Evolutionary conservation across 768 basidiomycete species (phyloP), one percentile per base, ranked within the genome.

Genomic region (Collybiopsis luxurians): DNA sequence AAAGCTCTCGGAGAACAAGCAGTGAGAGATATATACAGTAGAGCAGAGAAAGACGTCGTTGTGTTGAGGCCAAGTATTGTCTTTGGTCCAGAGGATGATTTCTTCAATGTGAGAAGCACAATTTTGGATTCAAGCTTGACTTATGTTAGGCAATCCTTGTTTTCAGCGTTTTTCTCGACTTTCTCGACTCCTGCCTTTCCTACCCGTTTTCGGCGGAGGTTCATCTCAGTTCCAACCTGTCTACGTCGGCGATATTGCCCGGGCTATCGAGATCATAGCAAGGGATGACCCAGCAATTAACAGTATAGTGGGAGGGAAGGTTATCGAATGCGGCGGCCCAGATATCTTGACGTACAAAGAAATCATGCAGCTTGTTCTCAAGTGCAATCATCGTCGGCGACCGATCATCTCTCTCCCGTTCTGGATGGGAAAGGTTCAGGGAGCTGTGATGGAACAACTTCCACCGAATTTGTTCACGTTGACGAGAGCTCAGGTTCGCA

Each of bases 171-270:
- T 91, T 63, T 82, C 84, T 28, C 75, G 71, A 26, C 67, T 91
- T 27, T 80, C 86, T 0, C 75, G 73, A 49, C 73, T 80, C 58
- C 69, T 90, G 31, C 89, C 89, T 2, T 84, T 89, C 65, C 68
- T 90, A 26, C 89, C 89, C n/a, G 86, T 91, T 4, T 90, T 89
- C 63, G 85, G 81, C 9, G 85, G 85, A n/a, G 89, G 90, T 1
- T 68, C 60, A 10, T 73, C 86, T 5, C 75, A 71, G 24, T 90
- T 90, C 64, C 89, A 90, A 61, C 88, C 89, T 12, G 83, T 90
- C 11, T 90, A 83, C 63, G 87, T 83, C 1, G 85, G 80, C 0
- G 89, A 92, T 65, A 61, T 92, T 28, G 86, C 84, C 10, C 71
- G 74, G 24, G 75, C 80, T 4, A 79, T 90, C 3, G 86, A 86